A percentile compares a stretch with the other conserved stretches of the same genome.
phyloP scores from a whole-genome alignment of 805 yeast species.

The Hanseniaspora mollemarum region DNA sequence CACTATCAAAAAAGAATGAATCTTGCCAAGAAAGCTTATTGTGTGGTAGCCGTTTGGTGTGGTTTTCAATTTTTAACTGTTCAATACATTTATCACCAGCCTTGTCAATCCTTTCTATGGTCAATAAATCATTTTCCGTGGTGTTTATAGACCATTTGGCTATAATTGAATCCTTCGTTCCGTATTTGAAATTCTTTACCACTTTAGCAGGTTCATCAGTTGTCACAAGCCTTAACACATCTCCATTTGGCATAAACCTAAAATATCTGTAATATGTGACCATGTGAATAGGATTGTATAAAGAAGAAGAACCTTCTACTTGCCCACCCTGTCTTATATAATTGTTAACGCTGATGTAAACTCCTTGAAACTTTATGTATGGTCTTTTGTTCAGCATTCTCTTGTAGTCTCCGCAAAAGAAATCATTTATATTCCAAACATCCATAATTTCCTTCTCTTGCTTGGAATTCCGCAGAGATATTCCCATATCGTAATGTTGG shows the following conservation, averaged over 20 bases:
- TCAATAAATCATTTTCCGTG: constrained; percentile 41
- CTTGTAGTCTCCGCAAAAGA: constrained; percentile 33
- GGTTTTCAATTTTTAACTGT: constrained; percentile 44
- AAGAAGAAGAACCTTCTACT: constrained; percentile 50
- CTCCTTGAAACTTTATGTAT: constrained; percentile 65
- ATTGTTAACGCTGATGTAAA: constrained; percentile 74
- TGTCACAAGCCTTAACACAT: constrained; percentile 56
- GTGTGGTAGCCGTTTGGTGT: constrained; percentile 50
- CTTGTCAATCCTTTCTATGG: constrained; percentile 46
- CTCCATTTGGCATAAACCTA: constrained; percentile 70
- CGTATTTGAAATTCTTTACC: constrained; percentile 42
- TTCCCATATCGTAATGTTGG: constrained; percentile 9
- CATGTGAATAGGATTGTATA: constrained; percentile 67
- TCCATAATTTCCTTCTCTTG: constrained; percentile 22
- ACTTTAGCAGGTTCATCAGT: constrained; percentile 59
- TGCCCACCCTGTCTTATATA: constrained; percentile 76
- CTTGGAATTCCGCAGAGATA: background rate
- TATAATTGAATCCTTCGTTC: constrained; percentile 31
- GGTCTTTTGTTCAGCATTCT: constrained; percentile 47
- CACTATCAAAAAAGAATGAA: constrained; percentile 48
- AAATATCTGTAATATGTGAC: constrained; percentile 81
- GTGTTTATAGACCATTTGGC: constrained; percentile 51
- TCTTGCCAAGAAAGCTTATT: constrained; percentile 62
- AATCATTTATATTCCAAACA: constrained; percentile 29
- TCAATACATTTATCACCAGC: constrained; percentile 52